Conservation (phyloP, 768 basidiomycete species). For the Boletus edulis region DNA sequence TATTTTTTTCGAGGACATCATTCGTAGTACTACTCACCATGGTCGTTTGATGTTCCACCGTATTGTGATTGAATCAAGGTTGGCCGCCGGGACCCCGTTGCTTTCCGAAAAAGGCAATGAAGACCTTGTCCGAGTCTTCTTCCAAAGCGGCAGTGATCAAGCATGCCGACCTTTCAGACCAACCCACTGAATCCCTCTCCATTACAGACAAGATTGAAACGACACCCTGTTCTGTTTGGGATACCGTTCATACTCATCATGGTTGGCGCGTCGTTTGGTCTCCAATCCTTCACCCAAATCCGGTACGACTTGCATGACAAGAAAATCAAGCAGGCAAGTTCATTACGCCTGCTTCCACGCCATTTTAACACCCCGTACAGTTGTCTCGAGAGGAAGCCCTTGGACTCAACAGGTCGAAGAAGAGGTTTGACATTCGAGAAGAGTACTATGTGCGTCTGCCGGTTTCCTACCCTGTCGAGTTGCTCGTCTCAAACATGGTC, state of each 20-base stretch:
- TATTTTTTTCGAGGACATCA: too few species aligned
- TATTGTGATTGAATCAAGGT: too few species aligned
- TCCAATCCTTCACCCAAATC: conserved; percentile 83
- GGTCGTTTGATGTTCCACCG: too few species aligned
- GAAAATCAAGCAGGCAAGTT: conserved; percentile 66
- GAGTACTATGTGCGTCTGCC: conserved; percentile 85
- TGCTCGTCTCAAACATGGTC: background rate
- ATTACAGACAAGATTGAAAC: conserved; percentile 43
- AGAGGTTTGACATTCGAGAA: conserved; percentile 89
- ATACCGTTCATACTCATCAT: conserved; percentile 84
- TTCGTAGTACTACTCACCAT: too few species aligned
- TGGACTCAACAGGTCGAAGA: conserved; percentile 62
- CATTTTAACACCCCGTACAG: conserved; percentile 31
- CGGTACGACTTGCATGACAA: conserved; percentile 87
- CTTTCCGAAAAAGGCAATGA: conserved; percentile 16
- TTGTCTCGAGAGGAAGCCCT: conserved; percentile 79
- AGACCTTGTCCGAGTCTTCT: background rate
- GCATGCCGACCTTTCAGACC: conserved; percentile 52
- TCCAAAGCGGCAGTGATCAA: background rate
- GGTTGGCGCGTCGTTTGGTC: conserved; percentile 81
- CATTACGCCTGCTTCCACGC: background rate
- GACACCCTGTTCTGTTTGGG: conserved; percentile 75
- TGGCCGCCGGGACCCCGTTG: too few species aligned
- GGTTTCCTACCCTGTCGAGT: background rate
- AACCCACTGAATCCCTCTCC: conserved; percentile 32